Base-by-base conservation (phyloP, 148 eudicot species). In the Rhododendron mucronatum region DNA sequence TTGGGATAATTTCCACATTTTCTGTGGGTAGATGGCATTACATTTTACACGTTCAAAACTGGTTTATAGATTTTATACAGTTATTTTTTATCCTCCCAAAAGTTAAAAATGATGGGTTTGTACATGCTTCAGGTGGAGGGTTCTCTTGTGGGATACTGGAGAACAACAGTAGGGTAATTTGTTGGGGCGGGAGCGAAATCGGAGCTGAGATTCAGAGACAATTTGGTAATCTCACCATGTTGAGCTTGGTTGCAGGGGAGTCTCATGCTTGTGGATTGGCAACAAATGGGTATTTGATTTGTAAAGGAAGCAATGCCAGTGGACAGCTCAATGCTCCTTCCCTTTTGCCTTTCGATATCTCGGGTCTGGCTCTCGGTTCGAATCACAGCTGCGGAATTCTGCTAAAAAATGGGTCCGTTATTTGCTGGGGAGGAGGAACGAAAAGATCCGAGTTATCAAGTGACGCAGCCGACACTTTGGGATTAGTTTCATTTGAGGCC, bases 191-290 rank as follows among this genome's bases (percentile, higher is more conserved):
- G 59, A 91, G 65, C 79, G 90, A 89, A 12, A 91, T 88, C 23
- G 91, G 92, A 50, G 93, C 87, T 69, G 85, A 85, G 45, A 92
- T 93, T 73, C 89, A 91, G 85, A 71, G 84, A 39, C 86, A 89
- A 82, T 93, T 93, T 84, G 88, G 84, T 51, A 83, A 88, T 77
- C 76, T 86, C n/a, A 33, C 91, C 44, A 90, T 92, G 96, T 57
- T 86, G 74, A 92, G 86, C 82, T 82, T 93, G 77, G 90, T 88
- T 83, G 93, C 92, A 33, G 94, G 94, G 78, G 90, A 87, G 67
- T 83, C 90, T 57, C 92, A 92, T 89, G 94, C 89, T 84, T 93
- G 96, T 88, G 96, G 94, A 33, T 80, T 93, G 83, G 69, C 90
- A 6, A 81, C 45, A 48, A 85, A 88, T 21, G 96, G 94, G 16